Evolutionary conservation across 2,329 filamentous ascomycete species (phyloP).

Genomic region (Aspergillus eucalypticola): DNA sequence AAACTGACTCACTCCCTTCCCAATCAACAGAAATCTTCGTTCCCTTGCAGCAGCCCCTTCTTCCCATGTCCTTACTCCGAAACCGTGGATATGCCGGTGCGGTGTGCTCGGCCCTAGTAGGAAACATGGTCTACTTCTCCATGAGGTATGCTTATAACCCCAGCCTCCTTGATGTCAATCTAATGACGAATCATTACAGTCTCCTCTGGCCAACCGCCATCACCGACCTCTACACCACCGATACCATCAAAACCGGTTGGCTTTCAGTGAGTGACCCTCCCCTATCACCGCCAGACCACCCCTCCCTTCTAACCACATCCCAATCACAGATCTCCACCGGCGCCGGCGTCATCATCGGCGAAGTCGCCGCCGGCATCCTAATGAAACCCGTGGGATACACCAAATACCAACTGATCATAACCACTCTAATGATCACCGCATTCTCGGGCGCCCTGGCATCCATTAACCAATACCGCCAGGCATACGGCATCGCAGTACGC

Average conservation of each 20-base stretch:
- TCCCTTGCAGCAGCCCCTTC: slow-evolving; percentile 2
- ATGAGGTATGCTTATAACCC: background rate
- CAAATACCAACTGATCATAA: slow-evolving; percentile 1
- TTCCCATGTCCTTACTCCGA: slow-evolving; percentile 4
- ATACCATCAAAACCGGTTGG: slow-evolving; percentile 3
- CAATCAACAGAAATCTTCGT: background rate
- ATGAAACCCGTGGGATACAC: slow-evolving; percentile 5
- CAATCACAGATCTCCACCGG: background rate
- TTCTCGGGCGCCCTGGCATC: slow-evolving; percentile 6
- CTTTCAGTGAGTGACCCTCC: background rate
- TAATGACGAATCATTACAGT: background rate
- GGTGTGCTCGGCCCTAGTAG: slow-evolving; percentile 2
- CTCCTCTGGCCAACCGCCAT: slow-evolving; percentile 1
- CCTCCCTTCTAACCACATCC: background rate
- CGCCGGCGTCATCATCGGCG: background rate
- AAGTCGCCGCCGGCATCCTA: background rate
- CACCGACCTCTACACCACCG: background rate
- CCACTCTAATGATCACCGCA: slow-evolving; percentile 2
- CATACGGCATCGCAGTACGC: background rate
- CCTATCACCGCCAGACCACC: background rate
- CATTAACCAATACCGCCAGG: slow-evolving; percentile 1
- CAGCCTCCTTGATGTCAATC: no score
- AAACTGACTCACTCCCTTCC: background rate
- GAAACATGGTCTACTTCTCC: slow-evolving; percentile 8
- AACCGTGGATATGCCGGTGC: slow-evolving; percentile 4